phyloP scores from a whole-genome alignment of 352 stramenopile species.

The Phytophthora capsici region DNA sequence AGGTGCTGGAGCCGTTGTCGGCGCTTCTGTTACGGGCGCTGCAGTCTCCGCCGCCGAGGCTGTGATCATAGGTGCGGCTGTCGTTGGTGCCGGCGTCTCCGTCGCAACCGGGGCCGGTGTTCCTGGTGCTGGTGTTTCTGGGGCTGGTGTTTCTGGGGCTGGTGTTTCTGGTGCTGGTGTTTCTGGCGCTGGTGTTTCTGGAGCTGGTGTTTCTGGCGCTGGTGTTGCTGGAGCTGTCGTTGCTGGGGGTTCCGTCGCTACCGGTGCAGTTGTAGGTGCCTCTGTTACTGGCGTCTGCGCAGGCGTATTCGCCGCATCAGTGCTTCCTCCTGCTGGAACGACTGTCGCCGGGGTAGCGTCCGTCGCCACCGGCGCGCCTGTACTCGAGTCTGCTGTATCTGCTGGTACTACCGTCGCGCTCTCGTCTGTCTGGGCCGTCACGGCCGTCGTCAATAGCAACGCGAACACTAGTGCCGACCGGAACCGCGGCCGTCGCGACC shows the following conservation, averaged over 20 bases:
- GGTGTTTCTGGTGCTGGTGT: constrained; percentile 10
- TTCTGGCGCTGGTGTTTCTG: neutral
- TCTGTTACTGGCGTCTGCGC: neutral
- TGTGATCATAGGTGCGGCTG: neutral
- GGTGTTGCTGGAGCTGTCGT: constrained; percentile 8
- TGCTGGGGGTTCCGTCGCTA: constrained; percentile 4
- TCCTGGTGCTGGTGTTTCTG: neutral
- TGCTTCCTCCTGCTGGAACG: constrained; percentile 15
- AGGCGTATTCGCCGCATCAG: neutral
- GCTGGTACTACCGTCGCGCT: constrained; percentile 14
- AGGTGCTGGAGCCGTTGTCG: neutral
- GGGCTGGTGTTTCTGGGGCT: neutral
- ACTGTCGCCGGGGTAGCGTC: constrained; percentile 22
- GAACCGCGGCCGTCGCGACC: constrained; percentile 9
- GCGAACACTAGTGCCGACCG: constrained; percentile 13
- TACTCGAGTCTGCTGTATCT: constrained; percentile 11
- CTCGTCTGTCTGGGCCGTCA: constrained; percentile 20
- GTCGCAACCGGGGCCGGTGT: neutral
- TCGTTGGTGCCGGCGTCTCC: neutral
- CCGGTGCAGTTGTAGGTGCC: constrained; percentile 5
- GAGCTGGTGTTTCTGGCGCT: neutral
- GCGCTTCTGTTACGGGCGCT: neutral
- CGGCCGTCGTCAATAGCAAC: constrained; percentile 16
- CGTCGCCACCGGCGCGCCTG: constrained; percentile 8
- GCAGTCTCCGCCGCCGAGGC: neutral